These are phyloP conservation scores for Canariomyces notabilis DNA, from an alignment of 2,329 filamentous ascomycete species.

Conservation along the genomic window DNA sequence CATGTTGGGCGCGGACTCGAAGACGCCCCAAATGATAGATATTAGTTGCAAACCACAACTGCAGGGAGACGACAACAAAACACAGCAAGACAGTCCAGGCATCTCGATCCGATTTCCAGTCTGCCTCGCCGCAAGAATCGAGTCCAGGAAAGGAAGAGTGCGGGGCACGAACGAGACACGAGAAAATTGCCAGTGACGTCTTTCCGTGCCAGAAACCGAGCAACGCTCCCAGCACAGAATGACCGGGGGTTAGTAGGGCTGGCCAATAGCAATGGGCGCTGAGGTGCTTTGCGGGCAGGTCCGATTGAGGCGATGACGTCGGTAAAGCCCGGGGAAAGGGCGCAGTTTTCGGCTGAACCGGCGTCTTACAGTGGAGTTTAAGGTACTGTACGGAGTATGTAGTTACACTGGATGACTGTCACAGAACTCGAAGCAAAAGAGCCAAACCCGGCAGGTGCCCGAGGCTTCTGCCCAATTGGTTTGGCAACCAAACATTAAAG, in stretches of 20 bases:
- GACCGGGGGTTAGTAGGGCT: constrained; percentile 6
- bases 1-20: neutral
- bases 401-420: too few species aligned
- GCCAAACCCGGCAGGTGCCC: too few species aligned
- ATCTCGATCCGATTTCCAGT: neutral
- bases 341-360: too few species aligned
- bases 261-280: constrained; percentile 9
- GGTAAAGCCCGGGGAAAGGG: too few species aligned
- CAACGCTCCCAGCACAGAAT: neutral
- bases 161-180: neutral
- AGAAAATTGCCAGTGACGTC: neutral
- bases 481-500: too few species aligned
- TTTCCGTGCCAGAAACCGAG: neutral
- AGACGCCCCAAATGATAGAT: neutral
- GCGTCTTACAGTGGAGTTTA: too few species aligned
- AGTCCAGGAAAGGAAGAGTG: neutral
- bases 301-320: neutral
- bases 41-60: neutral
- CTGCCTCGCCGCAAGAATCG: neutral
- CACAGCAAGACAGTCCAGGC: neutral
- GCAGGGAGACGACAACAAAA: neutral
- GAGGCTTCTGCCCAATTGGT: too few species aligned
- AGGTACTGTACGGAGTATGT: too few species aligned
- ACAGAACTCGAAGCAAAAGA: too few species aligned
- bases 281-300: neutral